Percentiles rank a stretch among this genome's conserved stretches.
Conservation (phyloP, 2,329 filamentous ascomycete genomes). For the Corniculantispora saksenae region DNA sequence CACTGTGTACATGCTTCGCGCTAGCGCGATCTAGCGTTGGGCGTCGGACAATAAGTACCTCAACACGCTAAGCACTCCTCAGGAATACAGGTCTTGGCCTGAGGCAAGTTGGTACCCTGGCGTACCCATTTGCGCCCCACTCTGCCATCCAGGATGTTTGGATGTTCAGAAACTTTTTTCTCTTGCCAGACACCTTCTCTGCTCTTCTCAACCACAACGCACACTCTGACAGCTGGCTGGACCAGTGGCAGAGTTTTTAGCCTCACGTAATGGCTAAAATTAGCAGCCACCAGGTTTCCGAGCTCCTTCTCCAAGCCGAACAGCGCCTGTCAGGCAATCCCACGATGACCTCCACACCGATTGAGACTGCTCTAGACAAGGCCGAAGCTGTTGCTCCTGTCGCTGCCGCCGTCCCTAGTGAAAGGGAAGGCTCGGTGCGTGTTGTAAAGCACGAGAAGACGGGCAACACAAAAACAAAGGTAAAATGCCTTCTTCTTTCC, state of each 20-base stretch:
- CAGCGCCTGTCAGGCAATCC: conserved; percentile 30
- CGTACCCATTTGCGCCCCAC: not conserved
- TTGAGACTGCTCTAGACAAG: not conserved
- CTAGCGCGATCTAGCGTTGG: not conserved
- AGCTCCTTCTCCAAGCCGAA: conserved; percentile 36
- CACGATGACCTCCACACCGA: not conserved
- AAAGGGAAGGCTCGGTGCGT: conserved; percentile 10
- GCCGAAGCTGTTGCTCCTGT: conserved; percentile 22
- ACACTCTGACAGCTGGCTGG: conserved; percentile 18
- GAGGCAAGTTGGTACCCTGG: not conserved
- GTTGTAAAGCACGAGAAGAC: conserved; percentile 10
- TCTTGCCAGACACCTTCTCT: not conserved
- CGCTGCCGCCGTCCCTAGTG: conserved; percentile 20
- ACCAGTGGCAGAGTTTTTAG: not conserved
- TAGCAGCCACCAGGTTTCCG: conserved; percentile 32
- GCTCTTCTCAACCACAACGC: not conserved
- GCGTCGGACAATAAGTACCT: not conserved
- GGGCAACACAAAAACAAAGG: conserved; percentile 27
- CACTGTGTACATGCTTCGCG: conserved; percentile 11
- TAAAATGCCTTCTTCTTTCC: conserved; percentile 21
- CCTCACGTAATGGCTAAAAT: conserved; percentile 29
- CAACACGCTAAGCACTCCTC: not conserved
- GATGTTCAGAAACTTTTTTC: conserved; percentile 17
- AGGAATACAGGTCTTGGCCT: not conserved
- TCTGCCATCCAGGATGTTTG: not conserved